Evolutionary conservation across 768 basidiomycete species (phyloP), one percentile per base, ranked within the genome.

Genomic region (Pisolithus orientalis): DNA sequence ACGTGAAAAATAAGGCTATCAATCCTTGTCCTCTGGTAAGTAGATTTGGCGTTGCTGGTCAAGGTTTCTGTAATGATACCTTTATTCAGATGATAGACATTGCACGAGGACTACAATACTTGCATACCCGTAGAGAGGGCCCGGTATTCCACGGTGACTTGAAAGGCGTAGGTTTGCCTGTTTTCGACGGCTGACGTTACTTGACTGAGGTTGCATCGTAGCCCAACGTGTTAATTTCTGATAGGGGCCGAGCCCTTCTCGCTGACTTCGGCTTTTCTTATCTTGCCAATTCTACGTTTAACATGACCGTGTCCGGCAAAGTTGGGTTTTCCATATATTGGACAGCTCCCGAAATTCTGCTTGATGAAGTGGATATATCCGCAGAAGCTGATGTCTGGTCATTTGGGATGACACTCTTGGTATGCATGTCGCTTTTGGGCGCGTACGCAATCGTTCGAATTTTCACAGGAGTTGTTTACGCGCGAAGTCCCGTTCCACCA

Each of bases 81-180:
- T 2, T 2, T 6, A 13, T 5, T 1, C 43, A 74, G 72, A 65
- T 72, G 40, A 55, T 64, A 0, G 72, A 71, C 40, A 62, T 72
- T n/a, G 66, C 69, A 13, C 59, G 62, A 42, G 72, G 72, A 14
- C 56, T 74, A 25, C 53, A 61, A 0, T 72, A 74, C 45, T 58
- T 74, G 2, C 72, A 74, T 53, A 69, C 62, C 1, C 61, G 59
- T 37, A 44, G 32, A 21, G 62, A 60, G 8, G 16, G 32, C 0
- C 67, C 67, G 4, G 68, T 74, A 16, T 62, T 74, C 17, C 46
- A 47, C 14, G 46, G 46, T 11, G 46, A 47, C 25, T 9, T 47
- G 17, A 47, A 47, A 38, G 46, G 46, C n/a, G 46, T 47, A 37
- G 5, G 32, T 37, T 37, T 10, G 6, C 5, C 1, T 27, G 17